Conservation (phyloP, 805 yeast genomes). For the Tetrapisispora nanseiensis region DNA sequence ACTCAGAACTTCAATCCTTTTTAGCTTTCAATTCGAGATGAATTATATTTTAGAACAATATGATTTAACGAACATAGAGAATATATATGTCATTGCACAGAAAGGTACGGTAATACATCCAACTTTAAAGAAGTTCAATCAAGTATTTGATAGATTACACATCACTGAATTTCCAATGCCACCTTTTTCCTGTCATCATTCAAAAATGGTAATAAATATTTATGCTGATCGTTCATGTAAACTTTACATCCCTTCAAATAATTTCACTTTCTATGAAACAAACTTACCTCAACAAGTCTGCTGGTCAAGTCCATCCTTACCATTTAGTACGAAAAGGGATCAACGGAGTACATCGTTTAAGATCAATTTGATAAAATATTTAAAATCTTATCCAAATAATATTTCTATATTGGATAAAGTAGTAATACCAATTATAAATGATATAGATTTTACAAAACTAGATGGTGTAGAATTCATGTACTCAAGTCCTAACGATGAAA, state of each 20-base stretch:
- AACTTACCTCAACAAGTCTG: slow-evolving; percentile 52
- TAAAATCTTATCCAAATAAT: slow-evolving; percentile 33
- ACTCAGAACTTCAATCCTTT: slow-evolving; percentile 34
- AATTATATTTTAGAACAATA: slow-evolving; percentile 31
- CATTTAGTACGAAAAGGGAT: slow-evolving; percentile 1
- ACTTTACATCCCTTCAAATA: slow-evolving; percentile 50
- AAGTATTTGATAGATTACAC: slow-evolving; percentile 8
- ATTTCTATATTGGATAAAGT: slow-evolving; percentile 21
- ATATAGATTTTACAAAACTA: slow-evolving; percentile 30
- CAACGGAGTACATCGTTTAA: slow-evolving; percentile 31
- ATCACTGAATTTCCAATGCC: slow-evolving; percentile 29
- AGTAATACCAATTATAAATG: slow-evolving; percentile 20
- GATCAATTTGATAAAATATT: slow-evolving; percentile 35
- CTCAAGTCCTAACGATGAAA: slow-evolving; percentile 41
- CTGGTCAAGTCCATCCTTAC: slow-evolving; percentile 48
- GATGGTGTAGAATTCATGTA: slow-evolving; percentile 38
- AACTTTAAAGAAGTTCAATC: slow-evolving; percentile 6
- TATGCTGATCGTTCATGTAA: slow-evolving; percentile 38
- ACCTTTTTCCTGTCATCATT: slow-evolving; percentile 46
- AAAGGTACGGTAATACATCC: slow-evolving; percentile 25
- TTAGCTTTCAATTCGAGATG: slow-evolving; percentile 40
- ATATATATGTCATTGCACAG: slow-evolving; percentile 26
- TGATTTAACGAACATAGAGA: slow-evolving; percentile 8
- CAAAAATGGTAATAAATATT: slow-evolving; percentile 56
- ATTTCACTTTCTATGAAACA: slow-evolving; percentile 46